phyloP scores from a whole-genome alignment of 2,329 filamentous ascomycete species.

The Lachnellula cervina region DNA sequence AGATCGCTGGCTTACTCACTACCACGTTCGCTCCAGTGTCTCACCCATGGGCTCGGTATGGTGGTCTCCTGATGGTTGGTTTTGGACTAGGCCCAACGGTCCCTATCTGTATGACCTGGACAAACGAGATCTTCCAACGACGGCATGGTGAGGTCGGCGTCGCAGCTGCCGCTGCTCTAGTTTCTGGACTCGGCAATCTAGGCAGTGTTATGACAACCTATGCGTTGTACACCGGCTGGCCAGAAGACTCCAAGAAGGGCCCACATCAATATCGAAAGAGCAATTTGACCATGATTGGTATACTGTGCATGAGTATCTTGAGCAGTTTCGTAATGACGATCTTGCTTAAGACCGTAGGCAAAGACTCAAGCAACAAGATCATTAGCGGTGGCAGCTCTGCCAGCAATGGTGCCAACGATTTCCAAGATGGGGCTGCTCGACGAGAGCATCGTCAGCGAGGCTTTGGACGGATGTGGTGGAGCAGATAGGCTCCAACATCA shows the following conservation, averaged over 20 bases:
- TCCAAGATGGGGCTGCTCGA: conserved; percentile 56
- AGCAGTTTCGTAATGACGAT: conserved; percentile 66
- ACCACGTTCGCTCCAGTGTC: conserved; percentile 66
- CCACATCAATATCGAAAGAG: conserved; percentile 72
- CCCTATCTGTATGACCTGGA: conserved; percentile 92
- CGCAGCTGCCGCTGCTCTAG: conserved; percentile 76
- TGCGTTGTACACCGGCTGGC: conserved; percentile 83
- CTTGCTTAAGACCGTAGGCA: conserved; percentile 56
- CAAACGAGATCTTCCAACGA: conserved; percentile 81
- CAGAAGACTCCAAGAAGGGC: conserved; percentile 64
- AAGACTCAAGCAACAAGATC: conserved; percentile 46
- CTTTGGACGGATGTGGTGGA: conserved; percentile 40
- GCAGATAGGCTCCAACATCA: conserved; percentile 14
- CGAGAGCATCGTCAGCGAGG: conserved; percentile 55
- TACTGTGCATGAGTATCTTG: conserved; percentile 71
- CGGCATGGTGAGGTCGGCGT: conserved; percentile 89
- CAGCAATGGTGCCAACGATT: conserved; percentile 37
- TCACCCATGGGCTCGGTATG: conserved; percentile 79
- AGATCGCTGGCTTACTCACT: conserved; percentile 75
- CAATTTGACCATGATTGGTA: conserved; percentile 85
- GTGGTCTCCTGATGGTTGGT: conserved; percentile 82
- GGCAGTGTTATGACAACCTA: conserved; percentile 86
- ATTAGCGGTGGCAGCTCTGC: conserved; percentile 34
- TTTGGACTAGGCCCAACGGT: conserved; percentile 89
- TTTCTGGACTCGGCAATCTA: conserved; percentile 81